Evolutionary conservation across 1,284 basidiomycete genomes (phyloP).

Genomic region (Sanghuangporus baumii): DNA sequence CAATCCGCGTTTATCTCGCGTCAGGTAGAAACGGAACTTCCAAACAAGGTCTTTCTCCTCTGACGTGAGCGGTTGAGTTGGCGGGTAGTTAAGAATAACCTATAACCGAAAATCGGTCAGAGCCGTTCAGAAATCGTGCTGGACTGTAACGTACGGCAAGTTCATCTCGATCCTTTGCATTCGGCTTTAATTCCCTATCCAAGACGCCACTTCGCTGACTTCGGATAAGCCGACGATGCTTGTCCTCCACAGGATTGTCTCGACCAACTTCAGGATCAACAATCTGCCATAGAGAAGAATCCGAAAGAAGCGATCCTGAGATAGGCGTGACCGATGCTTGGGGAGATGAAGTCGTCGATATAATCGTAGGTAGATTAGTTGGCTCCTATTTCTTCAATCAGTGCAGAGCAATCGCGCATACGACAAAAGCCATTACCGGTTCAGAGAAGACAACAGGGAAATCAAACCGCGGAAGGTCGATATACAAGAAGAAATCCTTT

Average conservation of each 20-base stretch:
- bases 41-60: constrained; percentile 96
- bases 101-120: constrained; percentile 27
- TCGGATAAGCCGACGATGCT: constrained; percentile 90
- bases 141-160: constrained; percentile 61
- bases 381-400: constrained; percentile 8
- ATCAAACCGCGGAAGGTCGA: constrained; percentile 96
- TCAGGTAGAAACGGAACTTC: constrained; percentile 98
- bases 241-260: constrained; percentile 97
- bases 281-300: constrained; percentile 80
- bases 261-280: constrained; percentile 86
- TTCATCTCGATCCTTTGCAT: constrained; percentile 91
- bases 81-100: constrained; percentile 89
- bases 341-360: constrained; percentile 30
- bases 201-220: constrained; percentile 93
- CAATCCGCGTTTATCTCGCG: constrained; percentile 82
- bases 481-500: constrained; percentile 86
- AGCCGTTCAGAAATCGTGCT: constrained; percentile 2
- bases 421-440: constrained; percentile 43
- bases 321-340: constrained; percentile 39
- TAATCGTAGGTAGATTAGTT: constrained; percentile 27
- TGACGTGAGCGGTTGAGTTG: constrained; percentile 81
- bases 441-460: constrained; percentile 97
- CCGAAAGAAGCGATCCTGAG: constrained; percentile 46
- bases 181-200: constrained; percentile 94
- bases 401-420: constrained; percentile 12